These are phyloP conservation scores for Penstemon barbatus DNA, from an alignment of 257 asterid genomes.

Conservation along the genomic window DNA sequence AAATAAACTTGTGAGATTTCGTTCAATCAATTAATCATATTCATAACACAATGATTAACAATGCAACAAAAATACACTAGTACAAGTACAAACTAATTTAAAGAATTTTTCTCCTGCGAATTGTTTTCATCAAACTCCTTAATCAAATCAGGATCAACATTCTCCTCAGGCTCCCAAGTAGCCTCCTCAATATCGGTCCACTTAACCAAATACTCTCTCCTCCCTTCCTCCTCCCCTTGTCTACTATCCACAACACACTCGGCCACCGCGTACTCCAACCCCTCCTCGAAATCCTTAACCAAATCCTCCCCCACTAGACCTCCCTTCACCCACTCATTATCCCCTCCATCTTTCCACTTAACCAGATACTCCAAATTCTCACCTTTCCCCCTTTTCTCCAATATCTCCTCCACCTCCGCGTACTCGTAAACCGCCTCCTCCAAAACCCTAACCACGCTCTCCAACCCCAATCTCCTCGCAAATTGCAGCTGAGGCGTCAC, in stretches of 20 bases:
- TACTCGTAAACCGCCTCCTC: slow-evolving; percentile 77
- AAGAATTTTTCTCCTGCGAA: slow-evolving; percentile 8
- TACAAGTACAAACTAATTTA: neutral
- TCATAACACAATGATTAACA: neutral
- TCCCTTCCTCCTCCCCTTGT: slow-evolving; percentile 49
- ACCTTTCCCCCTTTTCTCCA: slow-evolving; percentile 88
- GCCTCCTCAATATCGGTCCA: slow-evolving; percentile 86
- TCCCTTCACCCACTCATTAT: slow-evolving; percentile 83
- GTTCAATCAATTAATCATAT: neutral
- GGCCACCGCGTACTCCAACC: slow-evolving; percentile 88
- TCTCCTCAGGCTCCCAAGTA: slow-evolving; percentile 91
- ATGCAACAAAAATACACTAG: neutral
- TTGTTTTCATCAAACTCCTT: slow-evolving; percentile 33
- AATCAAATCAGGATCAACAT: slow-evolving; percentile 73
- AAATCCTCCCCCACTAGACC: slow-evolving; percentile 64
- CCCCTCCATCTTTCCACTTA: slow-evolving; percentile 83
- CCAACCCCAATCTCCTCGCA: slow-evolving; percentile 78
- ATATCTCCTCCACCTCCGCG: slow-evolving; percentile 76
- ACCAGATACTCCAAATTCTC: slow-evolving; percentile 73
- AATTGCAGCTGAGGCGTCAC: slow-evolving; percentile 80
- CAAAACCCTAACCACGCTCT: slow-evolving; percentile 52
- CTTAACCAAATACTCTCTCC: slow-evolving; percentile 70
- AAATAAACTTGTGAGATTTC: neutral
- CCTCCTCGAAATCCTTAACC: slow-evolving; percentile 78
- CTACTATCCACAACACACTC: slow-evolving; percentile 60